Base-by-base conservation (phyloP, 2,329 filamentous ascomycete species). In the Monascus ruber region DNA sequence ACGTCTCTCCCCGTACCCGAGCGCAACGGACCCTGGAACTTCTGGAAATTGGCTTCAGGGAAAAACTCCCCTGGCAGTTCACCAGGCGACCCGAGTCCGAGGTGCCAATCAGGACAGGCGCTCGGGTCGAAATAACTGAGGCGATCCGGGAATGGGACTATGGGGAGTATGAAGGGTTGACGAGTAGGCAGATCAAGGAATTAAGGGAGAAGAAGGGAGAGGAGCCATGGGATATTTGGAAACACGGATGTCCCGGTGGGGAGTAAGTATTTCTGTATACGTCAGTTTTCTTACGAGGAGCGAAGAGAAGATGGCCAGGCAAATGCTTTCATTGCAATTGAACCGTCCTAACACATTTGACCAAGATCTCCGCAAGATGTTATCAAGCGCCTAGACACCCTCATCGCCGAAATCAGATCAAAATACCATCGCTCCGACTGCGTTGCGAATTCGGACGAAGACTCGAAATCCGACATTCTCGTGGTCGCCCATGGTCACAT, bases 401-500 rank as follows among this genome's bases (percentile, higher is more conserved):
- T 95, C 42, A 94, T 95, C 50, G 58, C 65, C 9, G 81, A 88
- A 27, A 84, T 95, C 42, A 71, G 84, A 17, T 63, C 72, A 24
- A 76, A 72, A 47, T 81, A 73, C 62, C 83, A 87, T 49, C 60
- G 60, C 3, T 72, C 73, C 0, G 73, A 71, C 36, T 80, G 89
- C 47, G 73, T 73, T 6, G 71, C 73, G 49, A 59, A 63, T 35
- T 55, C 66, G 25, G 65, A 63, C 6, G 56, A 65, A 5, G 66
- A 56, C 45, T 68, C 55, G 6, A 75, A 59, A 10, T 66, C 75
- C 10, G 84, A 89, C 59, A 77, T 89, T 11, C 61, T 89, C 24
- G 71, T 94, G 36, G 85, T 95, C 5, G 88, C 85, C 24, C 88
- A 95, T 57, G 88, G 88, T 0, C 88, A 94, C 64, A 89, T 94